Conservation (phyloP, 352 stramenopile species). For the Bremia lactucae region DNA sequence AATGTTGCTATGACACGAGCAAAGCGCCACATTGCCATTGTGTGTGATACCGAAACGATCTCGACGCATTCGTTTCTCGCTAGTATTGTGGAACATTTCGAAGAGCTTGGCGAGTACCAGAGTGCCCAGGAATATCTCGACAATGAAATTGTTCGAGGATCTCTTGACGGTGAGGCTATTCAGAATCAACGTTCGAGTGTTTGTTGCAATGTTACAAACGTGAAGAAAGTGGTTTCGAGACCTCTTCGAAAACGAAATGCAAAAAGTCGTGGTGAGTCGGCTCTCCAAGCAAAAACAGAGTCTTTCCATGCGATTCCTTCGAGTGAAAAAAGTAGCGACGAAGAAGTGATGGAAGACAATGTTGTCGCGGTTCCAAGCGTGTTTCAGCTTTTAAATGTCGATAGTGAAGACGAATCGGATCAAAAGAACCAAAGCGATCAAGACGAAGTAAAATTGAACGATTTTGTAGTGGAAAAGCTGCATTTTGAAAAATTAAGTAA, state of each 20-base stretch:
- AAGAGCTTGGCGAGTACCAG: constrained; percentile 87
- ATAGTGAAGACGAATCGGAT: constrained; percentile 24
- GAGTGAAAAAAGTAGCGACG: too few species aligned
- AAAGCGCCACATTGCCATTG: constrained; percentile 90
- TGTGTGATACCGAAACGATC: constrained; percentile 94
- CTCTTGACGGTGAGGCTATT: constrained; percentile 14
- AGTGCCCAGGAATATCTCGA: constrained; percentile 78
- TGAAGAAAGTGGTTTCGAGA: too few species aligned
- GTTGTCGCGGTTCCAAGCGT: constrained; percentile 15
- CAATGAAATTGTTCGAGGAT: constrained; percentile 37
- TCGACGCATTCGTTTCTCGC: constrained; percentile 86
- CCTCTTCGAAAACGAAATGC: too few species aligned
- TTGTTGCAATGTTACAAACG: too few species aligned
- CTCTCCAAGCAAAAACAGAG: too few species aligned
- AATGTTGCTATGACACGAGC: constrained; percentile 97
- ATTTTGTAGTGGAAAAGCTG: constrained; percentile 21
- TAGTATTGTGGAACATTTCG: constrained; percentile 86
- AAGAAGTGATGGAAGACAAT: constrained; percentile 11
- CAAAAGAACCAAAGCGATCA: constrained; percentile 18
- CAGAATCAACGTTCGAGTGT: too few species aligned
- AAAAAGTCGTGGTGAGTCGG: too few species aligned
- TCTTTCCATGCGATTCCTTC: too few species aligned
- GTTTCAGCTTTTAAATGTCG: constrained; percentile 34
- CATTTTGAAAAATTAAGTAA: constrained; percentile 57
- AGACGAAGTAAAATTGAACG: constrained; percentile 1